A percentile compares a stretch with the other conserved stretches of the same genome.
Evolutionary conservation across 805 yeast genomes (phyloP).

Genomic region (Ogataea pini): DNA sequence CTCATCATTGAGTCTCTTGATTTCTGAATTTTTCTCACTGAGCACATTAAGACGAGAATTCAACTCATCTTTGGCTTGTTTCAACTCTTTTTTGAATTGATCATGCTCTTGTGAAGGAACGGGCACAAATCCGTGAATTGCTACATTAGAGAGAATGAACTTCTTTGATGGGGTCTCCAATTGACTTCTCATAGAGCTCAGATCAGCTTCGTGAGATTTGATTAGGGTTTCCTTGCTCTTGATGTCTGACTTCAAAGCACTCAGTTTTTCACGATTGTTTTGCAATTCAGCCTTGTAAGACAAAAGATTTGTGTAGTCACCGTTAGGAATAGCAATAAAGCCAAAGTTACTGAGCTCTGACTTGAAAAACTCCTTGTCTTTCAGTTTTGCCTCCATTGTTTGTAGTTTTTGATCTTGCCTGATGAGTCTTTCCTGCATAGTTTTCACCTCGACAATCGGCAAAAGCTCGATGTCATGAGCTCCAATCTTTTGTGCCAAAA

Average conservation of each 20-base stretch:
- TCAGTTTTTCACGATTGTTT: not conserved
- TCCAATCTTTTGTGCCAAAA: constrained; percentile 20
- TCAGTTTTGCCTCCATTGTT: not conserved
- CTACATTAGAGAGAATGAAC: constrained; percentile 14
- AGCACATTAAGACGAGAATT: not conserved
- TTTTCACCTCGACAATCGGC: constrained; percentile 11
- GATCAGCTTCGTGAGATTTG: constrained; percentile 6
- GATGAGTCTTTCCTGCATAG: not conserved
- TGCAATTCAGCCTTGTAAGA: constrained; percentile 8
- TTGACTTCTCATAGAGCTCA: constrained; percentile 18
- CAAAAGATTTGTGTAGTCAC: constrained; percentile 17
- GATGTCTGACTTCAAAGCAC: constrained; percentile 1
- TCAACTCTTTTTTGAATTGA: not conserved
- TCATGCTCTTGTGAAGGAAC: constrained; percentile 16
- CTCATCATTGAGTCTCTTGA: not conserved
- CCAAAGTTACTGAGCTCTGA: constrained; percentile 7
- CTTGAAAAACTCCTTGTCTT: constrained; percentile 5
- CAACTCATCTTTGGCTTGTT: not conserved
- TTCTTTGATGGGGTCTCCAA: constrained; percentile 20
- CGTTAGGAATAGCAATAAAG: constrained; percentile 2
- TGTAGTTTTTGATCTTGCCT: not conserved
- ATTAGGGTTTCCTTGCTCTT: not conserved
- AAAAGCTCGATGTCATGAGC: constrained; percentile 20
- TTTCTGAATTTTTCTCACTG: not conserved
- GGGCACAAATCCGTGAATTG: constrained; percentile 20